Conservation (phyloP, 805 yeast genomes). For the Maudiozyma barnettii region DNA sequence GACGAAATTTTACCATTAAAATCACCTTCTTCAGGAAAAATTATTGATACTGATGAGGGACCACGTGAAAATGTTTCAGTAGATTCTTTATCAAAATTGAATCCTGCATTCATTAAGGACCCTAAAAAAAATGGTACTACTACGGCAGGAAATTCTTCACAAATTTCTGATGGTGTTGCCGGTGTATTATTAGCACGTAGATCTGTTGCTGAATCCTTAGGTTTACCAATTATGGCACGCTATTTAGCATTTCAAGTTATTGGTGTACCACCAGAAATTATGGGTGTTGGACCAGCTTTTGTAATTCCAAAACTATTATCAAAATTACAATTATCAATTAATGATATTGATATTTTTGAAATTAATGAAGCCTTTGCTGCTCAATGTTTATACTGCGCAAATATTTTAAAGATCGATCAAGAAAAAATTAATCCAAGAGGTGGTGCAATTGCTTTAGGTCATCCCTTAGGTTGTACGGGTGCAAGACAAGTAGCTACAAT, state of each 20-base stretch:
- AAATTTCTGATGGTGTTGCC: constrained; percentile 93
- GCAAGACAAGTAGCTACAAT: constrained; percentile 90
- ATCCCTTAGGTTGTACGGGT: constrained; percentile 86
- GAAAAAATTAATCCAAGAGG: constrained; percentile 82
- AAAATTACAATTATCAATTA: constrained; percentile 46
- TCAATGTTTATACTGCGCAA: constrained; percentile 73
- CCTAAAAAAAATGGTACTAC: constrained; percentile 49
- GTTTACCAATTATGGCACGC: constrained; percentile 68
- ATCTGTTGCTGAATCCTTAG: constrained; percentile 66
- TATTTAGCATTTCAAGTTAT: constrained; percentile 69
- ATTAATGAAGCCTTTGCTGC: constrained; percentile 97
- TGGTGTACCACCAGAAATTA: constrained; percentile 94
- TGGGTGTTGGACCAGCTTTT: constrained; percentile 97
- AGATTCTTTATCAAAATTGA: constrained; percentile 59
- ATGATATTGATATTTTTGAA: constrained; percentile 71
- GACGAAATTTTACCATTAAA: constrained; percentile 83
- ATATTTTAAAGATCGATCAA: constrained; percentile 53
- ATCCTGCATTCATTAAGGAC: constrained; percentile 76
- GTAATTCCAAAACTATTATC: constrained; percentile 82
- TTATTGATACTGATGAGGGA: constrained; percentile 72
- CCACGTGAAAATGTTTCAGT: constrained; percentile 83
- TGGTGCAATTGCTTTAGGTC: constrained; percentile 95
- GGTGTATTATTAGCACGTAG: constrained; percentile 80
- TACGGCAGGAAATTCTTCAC: constrained; percentile 95
- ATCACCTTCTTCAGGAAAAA: constrained; percentile 36